These are phyloP conservation scores for Microascus cirrosus DNA, from an alignment of 2,329 filamentous ascomycete species.

Conservation along the genomic window DNA sequence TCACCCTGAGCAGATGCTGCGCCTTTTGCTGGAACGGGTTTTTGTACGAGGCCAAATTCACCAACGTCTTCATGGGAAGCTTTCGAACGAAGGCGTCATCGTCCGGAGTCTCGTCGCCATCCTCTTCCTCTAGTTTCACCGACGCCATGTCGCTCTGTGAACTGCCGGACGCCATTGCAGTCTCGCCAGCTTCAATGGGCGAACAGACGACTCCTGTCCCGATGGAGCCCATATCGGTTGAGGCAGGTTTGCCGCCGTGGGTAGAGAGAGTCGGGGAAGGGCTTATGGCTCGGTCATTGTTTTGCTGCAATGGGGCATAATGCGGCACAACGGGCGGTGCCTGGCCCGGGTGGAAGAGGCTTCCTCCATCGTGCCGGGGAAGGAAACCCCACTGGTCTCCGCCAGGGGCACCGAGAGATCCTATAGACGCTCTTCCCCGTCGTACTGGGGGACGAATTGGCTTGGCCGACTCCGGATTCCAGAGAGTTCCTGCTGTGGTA, in stretches of 20 bases:
- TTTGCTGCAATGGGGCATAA: constrained; percentile 43
- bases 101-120: not conserved
- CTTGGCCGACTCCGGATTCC: constrained; percentile 32
- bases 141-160: not conserved
- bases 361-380: not conserved
- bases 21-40: constrained; percentile 43
- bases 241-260: not conserved
- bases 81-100: not conserved
- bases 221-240: constrained; percentile 2
- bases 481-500: constrained; percentile 46
- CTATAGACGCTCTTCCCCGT: constrained; percentile 28
- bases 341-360: not conserved
- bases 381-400: not conserved
- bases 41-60: constrained; percentile 42
- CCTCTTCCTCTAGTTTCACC: not conserved
- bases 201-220: not conserved
- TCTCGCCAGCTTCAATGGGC: not conserved
- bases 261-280: constrained; percentile 12
- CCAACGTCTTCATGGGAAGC: constrained; percentile 32
- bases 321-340: constrained; percentile 15
- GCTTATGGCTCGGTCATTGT: constrained; percentile 38
- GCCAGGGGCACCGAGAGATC: constrained; percentile 4
- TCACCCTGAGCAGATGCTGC: constrained; percentile 10
- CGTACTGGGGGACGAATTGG: constrained; percentile 40
- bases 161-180: no score